phyloP scores from a whole-genome alignment of 768 basidiomycete genomes.

The Phlebiopsis flavidoalba region DNA sequence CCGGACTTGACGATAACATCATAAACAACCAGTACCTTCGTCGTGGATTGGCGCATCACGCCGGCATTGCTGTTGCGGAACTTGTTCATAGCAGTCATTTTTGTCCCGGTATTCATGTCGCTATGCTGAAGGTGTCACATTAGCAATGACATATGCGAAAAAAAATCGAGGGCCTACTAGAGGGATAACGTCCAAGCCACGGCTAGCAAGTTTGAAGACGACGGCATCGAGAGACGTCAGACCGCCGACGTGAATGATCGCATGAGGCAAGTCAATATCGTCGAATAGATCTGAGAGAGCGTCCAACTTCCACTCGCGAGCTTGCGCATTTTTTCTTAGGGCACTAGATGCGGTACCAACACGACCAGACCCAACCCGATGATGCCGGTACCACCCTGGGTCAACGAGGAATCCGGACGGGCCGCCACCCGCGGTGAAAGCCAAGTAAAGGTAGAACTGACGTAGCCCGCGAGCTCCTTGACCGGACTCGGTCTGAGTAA shows the following conservation, averaged over 20 bases:
- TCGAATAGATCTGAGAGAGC: slow-evolving; percentile 88
- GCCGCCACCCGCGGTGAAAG: slow-evolving; percentile 79
- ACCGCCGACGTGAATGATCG: slow-evolving; percentile 85
- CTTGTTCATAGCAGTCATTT: slow-evolving; percentile 78
- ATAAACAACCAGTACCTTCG: slow-evolving; percentile 85
- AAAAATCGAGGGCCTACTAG: slow-evolving; percentile 49
- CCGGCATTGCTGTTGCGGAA: slow-evolving; percentile 59
- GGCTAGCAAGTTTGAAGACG: slow-evolving; percentile 81
- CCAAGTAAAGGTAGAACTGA: slow-evolving; percentile 94
- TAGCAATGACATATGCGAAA: slow-evolving; percentile 7
- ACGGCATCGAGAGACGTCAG: slow-evolving; percentile 85
- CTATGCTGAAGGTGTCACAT: slow-evolving; percentile 53
- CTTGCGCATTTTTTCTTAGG: slow-evolving; percentile 70
- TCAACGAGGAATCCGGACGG: slow-evolving; percentile 45
- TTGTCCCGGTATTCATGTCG: slow-evolving; percentile 86
- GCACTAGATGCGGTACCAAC: slow-evolving; percentile 64
- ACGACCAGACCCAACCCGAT: slow-evolving; percentile 95
- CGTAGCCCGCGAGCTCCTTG: slow-evolving; percentile 81
- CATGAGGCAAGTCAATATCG: slow-evolving; percentile 75
- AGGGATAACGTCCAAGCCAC: slow-evolving; percentile 84
- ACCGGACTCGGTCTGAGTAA: slow-evolving; percentile 59
- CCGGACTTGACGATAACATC: slow-evolving; percentile 90
- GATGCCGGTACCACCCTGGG: slow-evolving; percentile 66
- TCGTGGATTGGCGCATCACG: slow-evolving; percentile 58
- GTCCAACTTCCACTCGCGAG: slow-evolving; percentile 93